Evolutionary conservation across 208 protist genomes (phyloP).

Genomic region (Porcisia hertigi): DNA sequence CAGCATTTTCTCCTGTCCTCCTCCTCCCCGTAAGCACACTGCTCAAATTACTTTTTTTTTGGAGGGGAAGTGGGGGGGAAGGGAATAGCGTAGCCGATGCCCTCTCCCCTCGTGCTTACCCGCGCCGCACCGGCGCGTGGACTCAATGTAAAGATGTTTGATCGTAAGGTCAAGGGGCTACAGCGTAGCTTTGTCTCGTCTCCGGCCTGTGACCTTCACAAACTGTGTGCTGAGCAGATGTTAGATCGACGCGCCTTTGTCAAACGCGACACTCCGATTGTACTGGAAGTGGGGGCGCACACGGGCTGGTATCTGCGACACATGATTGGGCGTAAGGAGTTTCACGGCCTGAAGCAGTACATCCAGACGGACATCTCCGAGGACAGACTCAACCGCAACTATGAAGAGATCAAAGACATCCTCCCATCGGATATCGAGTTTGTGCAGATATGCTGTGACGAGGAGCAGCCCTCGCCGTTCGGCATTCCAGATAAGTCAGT

Average conservation of each 20-base stretch:
- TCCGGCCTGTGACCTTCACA: conserved; percentile 80
- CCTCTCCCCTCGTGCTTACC: conserved; percentile 74
- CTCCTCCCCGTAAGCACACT: too few relatives aligned
- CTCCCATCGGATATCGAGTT: conserved; percentile 84
- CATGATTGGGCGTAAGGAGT: conserved; percentile 82
- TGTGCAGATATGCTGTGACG: conserved; percentile 90
- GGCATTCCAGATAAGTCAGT: conserved; percentile 83
- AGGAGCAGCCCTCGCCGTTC: conserved; percentile 76
- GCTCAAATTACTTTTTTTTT: too few relatives aligned
- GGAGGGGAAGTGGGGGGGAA: too few relatives aligned
- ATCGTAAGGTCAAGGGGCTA: conserved; percentile 77
- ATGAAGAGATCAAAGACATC: conserved; percentile 80
- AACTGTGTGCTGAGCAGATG: conserved; percentile 82
- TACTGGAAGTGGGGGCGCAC: conserved; percentile 85
- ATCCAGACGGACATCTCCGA: conserved; percentile 91
- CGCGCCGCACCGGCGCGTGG: conserved; percentile 60
- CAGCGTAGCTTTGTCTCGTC: conserved; percentile 71
- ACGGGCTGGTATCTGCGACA: conserved; percentile 88
- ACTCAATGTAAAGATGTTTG: conserved; percentile 75
- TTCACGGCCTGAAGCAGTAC: conserved; percentile 89
- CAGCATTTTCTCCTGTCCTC: too few relatives aligned
- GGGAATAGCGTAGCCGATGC: conserved; percentile 32
- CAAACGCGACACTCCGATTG: conserved; percentile 82
- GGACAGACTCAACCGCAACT: conserved; percentile 83
- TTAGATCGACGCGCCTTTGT: conserved; percentile 83